phyloP scores from a whole-genome alignment of 805 yeast genomes.

The Cyberlindnera bimundalis region DNA sequence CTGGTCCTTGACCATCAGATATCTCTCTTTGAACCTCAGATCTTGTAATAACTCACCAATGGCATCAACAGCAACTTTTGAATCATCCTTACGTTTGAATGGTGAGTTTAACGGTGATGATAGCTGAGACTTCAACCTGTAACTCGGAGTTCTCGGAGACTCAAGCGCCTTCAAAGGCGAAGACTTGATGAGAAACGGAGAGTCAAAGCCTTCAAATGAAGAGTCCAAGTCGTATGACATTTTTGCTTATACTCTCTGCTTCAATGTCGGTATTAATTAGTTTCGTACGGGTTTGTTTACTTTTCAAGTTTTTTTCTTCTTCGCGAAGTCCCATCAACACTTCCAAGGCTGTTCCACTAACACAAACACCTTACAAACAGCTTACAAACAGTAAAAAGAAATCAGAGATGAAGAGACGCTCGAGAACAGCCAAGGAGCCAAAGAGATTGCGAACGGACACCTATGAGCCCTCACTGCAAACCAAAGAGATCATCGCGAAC shows the following conservation, averaged over 20 bases:
- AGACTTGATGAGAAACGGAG: conserved; percentile 16
- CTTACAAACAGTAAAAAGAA: background rate
- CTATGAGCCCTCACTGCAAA: conserved; percentile 9
- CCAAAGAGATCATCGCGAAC: conserved; percentile 3
- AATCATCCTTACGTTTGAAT: too few species aligned
- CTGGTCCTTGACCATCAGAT: conserved; percentile 12
- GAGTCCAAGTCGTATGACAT: conserved; percentile 4
- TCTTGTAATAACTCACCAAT: conserved; percentile 20
- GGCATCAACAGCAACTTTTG: conserved; percentile 9
- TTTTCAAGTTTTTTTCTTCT: too few species aligned
- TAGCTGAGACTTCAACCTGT: conserved; percentile 1
- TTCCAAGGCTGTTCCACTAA: too few species aligned
- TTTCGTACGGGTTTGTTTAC: too few species aligned
- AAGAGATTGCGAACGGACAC: conserved; percentile 8
- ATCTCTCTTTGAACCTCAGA: conserved; percentile 19
- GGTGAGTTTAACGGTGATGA: conserved; percentile 16
- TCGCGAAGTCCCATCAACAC: too few species aligned
- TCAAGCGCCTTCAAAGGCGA: conserved; percentile 23
- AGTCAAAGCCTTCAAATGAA: conserved; percentile 6
- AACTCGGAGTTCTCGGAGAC: conserved; percentile 17
- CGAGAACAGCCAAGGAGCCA: conserved; percentile 4
- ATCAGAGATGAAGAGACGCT: conserved; percentile 2
- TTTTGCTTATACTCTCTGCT: too few species aligned
- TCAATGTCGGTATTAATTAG: too few species aligned
- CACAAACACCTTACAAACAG: too few species aligned